A percentile compares a stretch with the other conserved stretches of the same genome.
Evolutionary conservation across 2,329 filamentous ascomycete genomes (phyloP).

Genomic region (Onygenales sp.): DNA sequence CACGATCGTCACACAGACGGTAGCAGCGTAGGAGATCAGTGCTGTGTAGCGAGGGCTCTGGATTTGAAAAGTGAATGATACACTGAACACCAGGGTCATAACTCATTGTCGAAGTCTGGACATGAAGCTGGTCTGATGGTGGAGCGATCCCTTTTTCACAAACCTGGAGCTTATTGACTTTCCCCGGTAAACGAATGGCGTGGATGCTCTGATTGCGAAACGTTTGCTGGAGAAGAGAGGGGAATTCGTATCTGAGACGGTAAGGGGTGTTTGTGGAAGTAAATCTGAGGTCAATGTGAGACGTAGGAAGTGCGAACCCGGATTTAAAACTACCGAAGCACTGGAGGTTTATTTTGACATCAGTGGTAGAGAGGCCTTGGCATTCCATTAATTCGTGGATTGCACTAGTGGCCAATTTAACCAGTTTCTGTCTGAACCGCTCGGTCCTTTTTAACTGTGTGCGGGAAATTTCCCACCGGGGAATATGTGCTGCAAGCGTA

Average conservation of each 20-base stretch:
- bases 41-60: slow-evolving; percentile 69
- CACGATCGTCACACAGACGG: slow-evolving; percentile 65
- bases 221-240: slow-evolving; percentile 64
- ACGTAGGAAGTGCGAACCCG: slow-evolving; percentile 78
- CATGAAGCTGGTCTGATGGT: no score
- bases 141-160: background rate
- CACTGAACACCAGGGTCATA: background rate
- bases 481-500: slow-evolving; percentile 1
- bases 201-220: slow-evolving; percentile 64
- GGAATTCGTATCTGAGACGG: slow-evolving; percentile 54
- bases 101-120: background rate
- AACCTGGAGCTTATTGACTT: slow-evolving; percentile 8
- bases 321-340: slow-evolving; percentile 73
- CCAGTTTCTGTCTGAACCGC: slow-evolving; percentile 3
- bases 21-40: slow-evolving; percentile 77
- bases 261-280: slow-evolving; percentile 41
- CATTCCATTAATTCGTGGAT: background rate
- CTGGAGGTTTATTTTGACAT: slow-evolving; percentile 38
- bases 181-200: slow-evolving; percentile 59
- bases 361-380: background rate
- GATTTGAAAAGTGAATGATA: slow-evolving; percentile 82
- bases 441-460: slow-evolving; percentile 1
- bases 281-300: slow-evolving; percentile 69
- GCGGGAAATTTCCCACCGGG: slow-evolving; percentile 2
- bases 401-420: background rate